Conservation (phyloP, 2,329 filamentous ascomycete species). For the Penicillium oxalicum region DNA sequence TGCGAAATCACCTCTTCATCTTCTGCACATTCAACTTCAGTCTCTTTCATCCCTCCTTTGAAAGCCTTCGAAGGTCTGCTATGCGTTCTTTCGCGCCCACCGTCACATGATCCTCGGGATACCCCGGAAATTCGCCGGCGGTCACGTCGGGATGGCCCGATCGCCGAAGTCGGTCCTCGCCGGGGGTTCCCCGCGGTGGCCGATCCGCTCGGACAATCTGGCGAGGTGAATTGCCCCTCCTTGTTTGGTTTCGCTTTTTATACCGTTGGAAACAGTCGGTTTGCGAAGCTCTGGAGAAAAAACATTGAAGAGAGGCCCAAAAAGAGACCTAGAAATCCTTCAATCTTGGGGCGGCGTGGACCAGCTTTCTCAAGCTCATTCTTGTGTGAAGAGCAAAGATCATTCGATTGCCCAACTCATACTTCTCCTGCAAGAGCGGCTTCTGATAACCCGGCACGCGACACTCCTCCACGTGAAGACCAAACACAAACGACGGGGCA, state of each 20-base stretch:
- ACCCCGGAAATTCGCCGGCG: background rate
- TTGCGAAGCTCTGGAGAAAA: too few relatives aligned
- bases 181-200: constrained; percentile 1
- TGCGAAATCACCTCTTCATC: background rate
- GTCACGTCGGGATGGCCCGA: background rate
- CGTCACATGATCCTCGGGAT: constrained; percentile 1
- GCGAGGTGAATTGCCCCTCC: background rate
- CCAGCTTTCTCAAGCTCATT: too few relatives aligned
- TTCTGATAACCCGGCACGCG: background rate
- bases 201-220: background rate
- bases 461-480: background rate
- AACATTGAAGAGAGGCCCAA: too few relatives aligned
- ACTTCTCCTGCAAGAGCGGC: too few relatives aligned
- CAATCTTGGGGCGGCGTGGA: too few relatives aligned
- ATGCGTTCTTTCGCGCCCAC: background rate
- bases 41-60: too few relatives aligned
- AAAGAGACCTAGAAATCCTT: too few relatives aligned
- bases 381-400: too few relatives aligned
- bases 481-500: background rate
- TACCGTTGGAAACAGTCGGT: background rate
- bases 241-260: background rate
- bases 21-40: too few relatives aligned
- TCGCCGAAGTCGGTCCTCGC: background rate
- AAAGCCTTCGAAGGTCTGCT: too few relatives aligned
- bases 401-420: too few relatives aligned